Evolutionary conservation across 257 asterid genomes (phyloP).

Genomic region (Solanum neorickii): DNA sequence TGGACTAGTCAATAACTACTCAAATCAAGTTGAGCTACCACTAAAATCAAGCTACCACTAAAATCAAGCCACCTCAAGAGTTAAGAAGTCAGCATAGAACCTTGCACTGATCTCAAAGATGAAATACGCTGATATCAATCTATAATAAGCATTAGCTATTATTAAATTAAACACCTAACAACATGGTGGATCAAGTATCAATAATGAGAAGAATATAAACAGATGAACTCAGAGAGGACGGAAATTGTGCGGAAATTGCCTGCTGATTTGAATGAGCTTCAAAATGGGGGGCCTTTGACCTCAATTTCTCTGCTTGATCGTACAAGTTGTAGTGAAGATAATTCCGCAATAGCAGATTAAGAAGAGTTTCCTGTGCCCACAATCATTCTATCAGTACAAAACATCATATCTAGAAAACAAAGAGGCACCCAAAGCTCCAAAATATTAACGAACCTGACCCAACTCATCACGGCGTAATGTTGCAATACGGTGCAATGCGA

Average conservation of each 20-base stretch:
- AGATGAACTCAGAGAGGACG: not conserved
- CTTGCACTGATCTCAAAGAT: not conserved
- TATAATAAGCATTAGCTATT: not conserved
- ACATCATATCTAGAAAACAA: not conserved
- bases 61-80: not conserved
- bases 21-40: not conserved
- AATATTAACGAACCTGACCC: slow-evolving; percentile 69
- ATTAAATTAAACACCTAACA: not conserved
- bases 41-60: not conserved
- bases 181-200: not conserved
- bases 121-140: not conserved
- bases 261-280: slow-evolving; percentile 97
- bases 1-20: not conserved
- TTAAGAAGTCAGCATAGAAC: not conserved
- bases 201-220: not conserved
- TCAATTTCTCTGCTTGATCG: slow-evolving; percentile 93
- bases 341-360: slow-evolving; percentile 71
- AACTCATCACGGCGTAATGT: slow-evolving; percentile 86
- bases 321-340: slow-evolving; percentile 84
- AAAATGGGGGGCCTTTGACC: slow-evolving; percentile 94
- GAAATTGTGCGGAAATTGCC: slow-evolving; percentile 26
- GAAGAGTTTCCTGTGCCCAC: slow-evolving; percentile 71
- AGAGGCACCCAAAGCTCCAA: not conserved
- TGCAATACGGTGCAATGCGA: slow-evolving; percentile 83
- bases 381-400: not conserved